Percentiles rank a stretch among this genome's conserved stretches.
phyloP scores from a whole-genome alignment of 2,329 filamentous ascomycete species.

The Neonectria sp. region DNA sequence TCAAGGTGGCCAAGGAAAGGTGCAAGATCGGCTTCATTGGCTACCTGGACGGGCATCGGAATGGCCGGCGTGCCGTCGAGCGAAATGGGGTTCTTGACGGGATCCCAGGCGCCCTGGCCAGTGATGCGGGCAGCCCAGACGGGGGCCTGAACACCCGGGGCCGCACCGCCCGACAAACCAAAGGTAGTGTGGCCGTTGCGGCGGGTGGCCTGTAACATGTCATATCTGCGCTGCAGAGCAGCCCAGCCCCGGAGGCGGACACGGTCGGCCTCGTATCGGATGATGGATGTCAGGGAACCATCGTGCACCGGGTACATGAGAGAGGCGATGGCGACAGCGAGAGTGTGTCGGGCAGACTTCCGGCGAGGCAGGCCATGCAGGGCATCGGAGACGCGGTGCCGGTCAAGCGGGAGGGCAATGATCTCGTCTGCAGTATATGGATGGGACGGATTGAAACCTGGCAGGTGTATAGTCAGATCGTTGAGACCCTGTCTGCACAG shows the following conservation, averaged over 20 bases:
- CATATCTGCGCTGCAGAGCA: constrained; percentile 54
- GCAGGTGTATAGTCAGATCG: constrained; percentile 45
- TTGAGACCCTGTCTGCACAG: constrained; percentile 50
- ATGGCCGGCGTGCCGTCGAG: constrained; percentile 50
- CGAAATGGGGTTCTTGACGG: constrained; percentile 49
- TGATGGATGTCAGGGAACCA: constrained; percentile 54
- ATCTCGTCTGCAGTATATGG: constrained; percentile 55
- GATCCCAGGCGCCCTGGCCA: constrained; percentile 54
- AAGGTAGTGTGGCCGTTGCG: constrained; percentile 49
- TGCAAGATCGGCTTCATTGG: constrained; percentile 50
- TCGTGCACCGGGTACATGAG: constrained; percentile 54
- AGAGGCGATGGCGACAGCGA: constrained; percentile 51
- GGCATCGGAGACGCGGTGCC: constrained; percentile 49
- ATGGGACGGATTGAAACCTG: constrained; percentile 48
- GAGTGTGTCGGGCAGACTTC: constrained; percentile 49
- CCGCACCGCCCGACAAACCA: constrained; percentile 51
- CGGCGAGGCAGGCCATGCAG: constrained; percentile 54
- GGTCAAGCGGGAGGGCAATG: constrained; percentile 50
- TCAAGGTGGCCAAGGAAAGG: constrained; percentile 54
- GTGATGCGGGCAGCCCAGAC: constrained; percentile 53
- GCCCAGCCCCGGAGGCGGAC: constrained; percentile 55
- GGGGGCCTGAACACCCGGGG: constrained; percentile 51
- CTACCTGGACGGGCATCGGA: constrained; percentile 54
- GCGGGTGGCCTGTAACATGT: constrained; percentile 51
- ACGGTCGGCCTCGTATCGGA: constrained; percentile 56